These are phyloP conservation scores for Trametes pubescens DNA, from an alignment of 1,284 basidiomycete species.

Conservation along the genomic window DNA sequence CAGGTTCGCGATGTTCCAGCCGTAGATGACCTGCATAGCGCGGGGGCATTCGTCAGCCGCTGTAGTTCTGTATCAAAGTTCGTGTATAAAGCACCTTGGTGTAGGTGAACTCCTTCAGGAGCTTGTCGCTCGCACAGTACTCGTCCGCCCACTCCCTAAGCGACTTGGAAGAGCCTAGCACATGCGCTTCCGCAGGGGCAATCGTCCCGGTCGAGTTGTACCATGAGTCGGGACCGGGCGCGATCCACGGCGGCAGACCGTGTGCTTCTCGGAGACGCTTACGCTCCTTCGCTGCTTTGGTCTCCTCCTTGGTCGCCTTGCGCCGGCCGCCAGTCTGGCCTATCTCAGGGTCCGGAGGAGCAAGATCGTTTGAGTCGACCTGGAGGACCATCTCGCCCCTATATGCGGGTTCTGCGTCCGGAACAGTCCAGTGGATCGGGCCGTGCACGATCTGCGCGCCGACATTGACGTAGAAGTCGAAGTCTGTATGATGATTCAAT, in stretches of 20 bases:
- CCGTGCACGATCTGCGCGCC: conserved; percentile 39
- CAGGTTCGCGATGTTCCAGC: conserved; percentile 72
- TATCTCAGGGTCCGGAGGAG: conserved; percentile 20
- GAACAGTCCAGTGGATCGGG: conserved; percentile 45
- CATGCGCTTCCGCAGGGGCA: conserved; percentile 22
- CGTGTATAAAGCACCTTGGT: conserved; percentile 52
- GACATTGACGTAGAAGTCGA: conserved; percentile 69
- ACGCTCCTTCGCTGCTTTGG: conserved; percentile 36
- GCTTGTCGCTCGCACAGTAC: conserved; percentile 66
- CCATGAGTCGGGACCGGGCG: conserved; percentile 26
- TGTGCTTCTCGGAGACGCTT: conserved; percentile 29
- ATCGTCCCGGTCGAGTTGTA: conserved; percentile 7
- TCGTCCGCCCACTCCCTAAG: conserved; percentile 76
- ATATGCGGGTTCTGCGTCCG: conserved; percentile 46
- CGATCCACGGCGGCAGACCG: conserved; percentile 46
- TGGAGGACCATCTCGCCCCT: conserved; percentile 44
- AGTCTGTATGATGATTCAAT: conserved; percentile 48
- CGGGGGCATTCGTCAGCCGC: background rate
- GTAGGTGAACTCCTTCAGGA: conserved; percentile 73
- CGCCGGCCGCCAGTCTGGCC: conserved; percentile 20
- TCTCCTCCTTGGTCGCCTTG: conserved; percentile 37
- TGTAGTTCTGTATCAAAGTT: background rate
- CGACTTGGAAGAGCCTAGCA: conserved; percentile 58
- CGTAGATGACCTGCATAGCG: conserved; percentile 59
- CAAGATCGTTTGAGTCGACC: conserved; percentile 34